Conservation (phyloP, 2,329 filamentous ascomycete genomes). For the Myotisia sp. region DNA sequence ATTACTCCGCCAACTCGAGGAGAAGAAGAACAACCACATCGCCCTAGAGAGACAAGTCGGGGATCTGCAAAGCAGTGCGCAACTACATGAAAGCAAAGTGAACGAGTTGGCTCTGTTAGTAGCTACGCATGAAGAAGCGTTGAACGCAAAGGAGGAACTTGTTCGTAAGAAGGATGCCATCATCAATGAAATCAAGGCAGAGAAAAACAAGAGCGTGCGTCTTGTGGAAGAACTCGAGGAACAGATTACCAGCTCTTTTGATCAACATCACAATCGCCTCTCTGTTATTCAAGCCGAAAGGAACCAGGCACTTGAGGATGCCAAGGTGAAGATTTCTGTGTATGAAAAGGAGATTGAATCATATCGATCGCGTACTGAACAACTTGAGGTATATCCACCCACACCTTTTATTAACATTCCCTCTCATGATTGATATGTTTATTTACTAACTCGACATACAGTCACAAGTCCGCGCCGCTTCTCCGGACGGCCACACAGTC, state of each 20-base stretch:
- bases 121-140: conserved; percentile 32
- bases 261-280: conserved; percentile 83
- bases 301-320: conserved; percentile 63
- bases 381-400: conserved; percentile 58
- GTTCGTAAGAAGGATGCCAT: conserved; percentile 34
- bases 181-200: conserved; percentile 39
- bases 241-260: conserved; percentile 86
- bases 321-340: conserved; percentile 47
- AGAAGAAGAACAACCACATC: conserved; percentile 17
- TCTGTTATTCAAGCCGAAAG: conserved; percentile 68
- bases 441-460: conserved; percentile 10
- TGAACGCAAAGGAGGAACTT: conserved; percentile 30
- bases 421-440: not conserved
- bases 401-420: too few species aligned
- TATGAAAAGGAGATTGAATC: conserved; percentile 55
- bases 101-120: conserved; percentile 40
- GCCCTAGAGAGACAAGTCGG: conserved; percentile 24
- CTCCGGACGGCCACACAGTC: conserved; percentile 27
- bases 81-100: conserved; percentile 39
- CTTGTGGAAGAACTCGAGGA: conserved; percentile 94
- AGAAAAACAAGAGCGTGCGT: conserved; percentile 81
- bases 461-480: conserved; percentile 28
- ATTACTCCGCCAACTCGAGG: conserved; percentile 25
- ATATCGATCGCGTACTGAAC: conserved; percentile 41
- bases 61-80: conserved; percentile 26